phyloP scores from a whole-genome alignment of 305 asterid genomes.

The Fraxinus ornus region DNA sequence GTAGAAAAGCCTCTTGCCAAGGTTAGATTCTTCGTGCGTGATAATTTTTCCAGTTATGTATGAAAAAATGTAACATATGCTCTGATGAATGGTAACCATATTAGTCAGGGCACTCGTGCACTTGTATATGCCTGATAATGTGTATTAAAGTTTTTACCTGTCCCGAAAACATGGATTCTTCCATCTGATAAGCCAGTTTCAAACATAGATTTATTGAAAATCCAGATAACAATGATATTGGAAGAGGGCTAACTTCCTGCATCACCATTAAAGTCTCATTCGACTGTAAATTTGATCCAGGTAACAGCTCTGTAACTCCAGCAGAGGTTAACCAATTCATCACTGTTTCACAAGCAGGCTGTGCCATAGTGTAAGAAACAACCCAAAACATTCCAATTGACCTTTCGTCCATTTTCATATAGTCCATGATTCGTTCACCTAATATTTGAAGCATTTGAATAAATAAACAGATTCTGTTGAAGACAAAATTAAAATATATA shows the following conservation, averaged over 20 bases:
- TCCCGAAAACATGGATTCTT: conserved; percentile 91
- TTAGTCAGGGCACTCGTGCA: not conserved
- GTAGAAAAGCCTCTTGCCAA: not conserved
- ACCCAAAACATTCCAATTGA: conserved; percentile 99
- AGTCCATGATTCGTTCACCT: conserved; percentile 94
- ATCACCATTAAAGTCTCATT: conserved; percentile 83
- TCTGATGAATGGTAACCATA: not conserved
- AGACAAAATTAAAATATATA: not conserved
- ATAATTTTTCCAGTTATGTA: not conserved
- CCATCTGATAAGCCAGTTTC: conserved; percentile 82
- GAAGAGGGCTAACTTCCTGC: conserved; percentile 97
- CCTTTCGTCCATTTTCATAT: conserved; percentile 97
- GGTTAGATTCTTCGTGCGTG: not conserved
- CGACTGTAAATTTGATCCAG: conserved; percentile 75
- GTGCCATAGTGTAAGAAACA: conserved; percentile 97
- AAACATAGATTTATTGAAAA: conserved; percentile 81
- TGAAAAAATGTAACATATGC: not conserved
- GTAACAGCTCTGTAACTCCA: conserved; percentile 74
- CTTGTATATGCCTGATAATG: conserved; percentile 22
- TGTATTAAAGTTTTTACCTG: conserved; percentile 53
- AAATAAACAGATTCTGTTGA: not conserved
- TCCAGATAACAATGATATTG: conserved; percentile 81
- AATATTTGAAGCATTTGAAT: conserved; percentile 25
- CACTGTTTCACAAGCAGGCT: conserved; percentile 93
- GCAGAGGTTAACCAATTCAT: conserved; percentile 87